phyloP scores from a whole-genome alignment of 2,329 filamentous ascomycete genomes.

The Sclerotinia borealis region DNA sequence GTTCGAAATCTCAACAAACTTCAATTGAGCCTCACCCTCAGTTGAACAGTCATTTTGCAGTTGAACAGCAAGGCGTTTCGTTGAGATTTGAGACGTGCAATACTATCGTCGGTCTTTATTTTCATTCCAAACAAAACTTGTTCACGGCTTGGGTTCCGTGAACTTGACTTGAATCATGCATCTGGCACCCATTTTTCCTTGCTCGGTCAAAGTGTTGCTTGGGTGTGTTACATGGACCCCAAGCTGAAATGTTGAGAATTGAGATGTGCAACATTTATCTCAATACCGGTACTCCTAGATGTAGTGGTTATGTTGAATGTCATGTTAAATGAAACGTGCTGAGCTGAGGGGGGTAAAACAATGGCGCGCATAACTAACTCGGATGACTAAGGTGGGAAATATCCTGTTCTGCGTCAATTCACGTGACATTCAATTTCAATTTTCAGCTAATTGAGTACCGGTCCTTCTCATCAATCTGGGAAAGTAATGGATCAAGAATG shows the following conservation, averaged over 20 bases:
- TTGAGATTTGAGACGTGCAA: not conserved
- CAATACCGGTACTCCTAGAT: not conserved
- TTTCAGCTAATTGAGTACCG: too few species aligned
- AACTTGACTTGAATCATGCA: conserved; percentile 14
- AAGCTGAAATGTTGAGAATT: not conserved
- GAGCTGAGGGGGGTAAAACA: too few species aligned
- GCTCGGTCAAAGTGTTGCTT: not conserved
- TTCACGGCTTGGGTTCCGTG: conserved; percentile 2
- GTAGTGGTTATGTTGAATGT: not conserved
- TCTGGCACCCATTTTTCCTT: not conserved
- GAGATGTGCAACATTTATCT: not conserved
- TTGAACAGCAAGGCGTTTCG: not conserved
- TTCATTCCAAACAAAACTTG: conserved; percentile 12
- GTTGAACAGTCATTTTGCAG: not conserved
- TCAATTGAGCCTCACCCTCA: not conserved
- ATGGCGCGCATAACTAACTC: not conserved
- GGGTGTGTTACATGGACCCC: not conserved
- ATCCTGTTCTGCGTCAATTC: too few species aligned
- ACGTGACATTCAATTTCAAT: too few species aligned
- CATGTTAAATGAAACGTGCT: not conserved
- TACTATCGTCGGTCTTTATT: not conserved
- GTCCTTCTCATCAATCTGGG: too few species aligned
- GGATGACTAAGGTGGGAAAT: not conserved
- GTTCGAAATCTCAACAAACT: not conserved
- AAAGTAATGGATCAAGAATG: too few species aligned